phyloP scores from a whole-genome alignment of 768 basidiomycete genomes.

The Leccinum incarnatum region DNA sequence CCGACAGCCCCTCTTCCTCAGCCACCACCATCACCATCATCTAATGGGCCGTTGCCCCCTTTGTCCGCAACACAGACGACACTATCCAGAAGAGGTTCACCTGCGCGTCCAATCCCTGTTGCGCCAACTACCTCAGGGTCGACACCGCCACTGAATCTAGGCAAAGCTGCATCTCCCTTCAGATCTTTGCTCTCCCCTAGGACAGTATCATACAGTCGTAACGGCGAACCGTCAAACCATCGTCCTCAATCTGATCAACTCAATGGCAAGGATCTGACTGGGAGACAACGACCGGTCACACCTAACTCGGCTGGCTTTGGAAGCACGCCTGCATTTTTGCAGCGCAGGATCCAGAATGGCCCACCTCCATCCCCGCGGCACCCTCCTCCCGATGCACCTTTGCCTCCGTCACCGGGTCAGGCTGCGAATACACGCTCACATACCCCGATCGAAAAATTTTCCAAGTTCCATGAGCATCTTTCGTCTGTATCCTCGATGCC shows the following conservation, averaged over 20 bases:
- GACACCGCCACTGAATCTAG: conserved; percentile 15
- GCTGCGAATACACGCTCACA: conserved; percentile 1
- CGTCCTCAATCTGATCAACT: conserved; percentile 9
- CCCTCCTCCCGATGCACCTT: conserved; percentile 28
- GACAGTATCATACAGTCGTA: background rate
- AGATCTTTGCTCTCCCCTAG: conserved; percentile 22
- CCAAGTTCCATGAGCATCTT: conserved; percentile 35
- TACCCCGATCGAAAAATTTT: conserved; percentile 14
- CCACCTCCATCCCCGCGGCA: conserved; percentile 25
- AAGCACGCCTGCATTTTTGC: conserved; percentile 26
- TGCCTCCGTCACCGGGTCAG: conserved; percentile 27
- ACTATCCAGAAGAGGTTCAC: conserved; percentile 11
- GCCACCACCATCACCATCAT: conserved; percentile 18
- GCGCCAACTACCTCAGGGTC: conserved; percentile 7
- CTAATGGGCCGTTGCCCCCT: background rate
- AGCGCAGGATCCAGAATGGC: conserved; percentile 28
- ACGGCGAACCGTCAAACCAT: background rate
- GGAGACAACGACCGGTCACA: conserved; percentile 18
- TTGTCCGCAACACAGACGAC: background rate
- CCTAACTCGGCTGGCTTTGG: conserved; percentile 6
- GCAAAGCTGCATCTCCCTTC: conserved; percentile 20
- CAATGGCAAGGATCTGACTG: conserved; percentile 2
- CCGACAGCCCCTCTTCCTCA: conserved; percentile 32
- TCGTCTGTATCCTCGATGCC: conserved; percentile 29
- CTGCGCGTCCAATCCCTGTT: conserved; percentile 17